phyloP scores from a whole-genome alignment of 1,284 basidiomycete genomes.

The Pterula multifida region DNA sequence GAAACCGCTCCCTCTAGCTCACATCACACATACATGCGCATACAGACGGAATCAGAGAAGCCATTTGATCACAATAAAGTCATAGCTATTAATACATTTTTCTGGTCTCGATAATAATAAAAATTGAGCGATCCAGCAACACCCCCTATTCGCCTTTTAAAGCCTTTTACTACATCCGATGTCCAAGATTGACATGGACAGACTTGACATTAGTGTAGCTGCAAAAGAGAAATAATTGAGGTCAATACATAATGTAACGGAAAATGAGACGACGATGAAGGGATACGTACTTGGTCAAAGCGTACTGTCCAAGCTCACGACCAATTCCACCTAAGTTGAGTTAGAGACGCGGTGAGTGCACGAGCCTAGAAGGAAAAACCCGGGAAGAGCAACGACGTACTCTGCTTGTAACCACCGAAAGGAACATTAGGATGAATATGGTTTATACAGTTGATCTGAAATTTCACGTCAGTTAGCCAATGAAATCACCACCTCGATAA shows the following conservation, averaged over 20 bases:
- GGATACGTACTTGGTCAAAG: constrained; percentile 39
- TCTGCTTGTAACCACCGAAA: constrained; percentile 86
- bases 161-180: neutral
- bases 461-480: neutral
- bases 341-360: neutral
- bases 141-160: too few relatives aligned
- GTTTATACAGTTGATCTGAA: constrained; percentile 66
- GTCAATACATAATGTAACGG: constrained; percentile 9
- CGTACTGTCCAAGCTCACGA: constrained; percentile 79
- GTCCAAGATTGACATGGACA: constrained; percentile 67
- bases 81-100: too few relatives aligned
- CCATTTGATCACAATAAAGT: too few relatives aligned
- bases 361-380: neutral
- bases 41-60: too few relatives aligned
- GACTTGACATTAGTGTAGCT: constrained; percentile 83
- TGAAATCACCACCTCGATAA: neutral
- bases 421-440: constrained; percentile 53
- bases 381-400: constrained; percentile 11
- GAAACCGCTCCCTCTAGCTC: too few relatives aligned
- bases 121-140: too few relatives aligned
- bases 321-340: constrained; percentile 46
- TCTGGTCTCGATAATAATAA: too few relatives aligned
- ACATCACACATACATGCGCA: too few relatives aligned
- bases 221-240: constrained; percentile 2
- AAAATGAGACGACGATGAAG: neutral